A percentile compares a stretch with the other conserved stretches of the same genome.
phyloP scores from a whole-genome alignment of 805 yeast species.

The Metschnikowia colocasiae region DNA sequence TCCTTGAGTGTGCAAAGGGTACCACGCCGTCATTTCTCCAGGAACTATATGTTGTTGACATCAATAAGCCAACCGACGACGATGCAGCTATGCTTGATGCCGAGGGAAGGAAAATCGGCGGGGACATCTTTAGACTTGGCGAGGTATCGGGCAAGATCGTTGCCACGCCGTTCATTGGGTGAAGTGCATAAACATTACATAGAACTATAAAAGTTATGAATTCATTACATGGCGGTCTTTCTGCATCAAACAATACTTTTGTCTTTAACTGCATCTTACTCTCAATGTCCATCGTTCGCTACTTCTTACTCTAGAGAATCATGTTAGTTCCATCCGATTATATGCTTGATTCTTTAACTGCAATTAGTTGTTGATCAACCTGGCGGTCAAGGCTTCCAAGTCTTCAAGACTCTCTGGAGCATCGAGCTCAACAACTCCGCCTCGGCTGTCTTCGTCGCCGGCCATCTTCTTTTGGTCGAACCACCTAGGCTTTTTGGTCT shows the following conservation, averaged over 20 bases:
- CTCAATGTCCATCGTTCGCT: too few relatives aligned
- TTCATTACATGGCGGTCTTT: too few relatives aligned
- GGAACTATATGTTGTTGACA: conserved; percentile 59
- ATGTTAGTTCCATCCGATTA: too few relatives aligned
- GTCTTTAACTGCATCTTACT: too few relatives aligned
- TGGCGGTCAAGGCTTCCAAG: conserved; percentile 78
- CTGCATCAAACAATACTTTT: too few relatives aligned
- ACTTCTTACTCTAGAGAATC: too few relatives aligned
- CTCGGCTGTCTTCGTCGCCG: conserved; percentile 20
- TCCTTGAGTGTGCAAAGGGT: conserved; percentile 67
- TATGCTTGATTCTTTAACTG: too few relatives aligned
- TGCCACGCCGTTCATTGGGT: conserved; percentile 17
- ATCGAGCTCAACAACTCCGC: conserved; percentile 63
- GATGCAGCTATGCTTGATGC: conserved; percentile 20
- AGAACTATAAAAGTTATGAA: too few relatives aligned
- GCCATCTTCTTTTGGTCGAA: conserved; percentile 35
- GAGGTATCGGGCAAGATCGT: conserved; percentile 17
- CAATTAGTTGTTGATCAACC: conserved; percentile 30
- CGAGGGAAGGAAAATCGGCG: conserved; percentile 16
- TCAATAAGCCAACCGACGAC: conserved; percentile 26
- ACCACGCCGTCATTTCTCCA: conserved; percentile 67
- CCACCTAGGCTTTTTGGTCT: conserved; percentile 47
- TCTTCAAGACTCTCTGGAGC: conserved; percentile 91
- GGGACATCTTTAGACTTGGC: conserved; percentile 17
- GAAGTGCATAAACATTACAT: not conserved